Percentiles rank a stretch among this genome's conserved stretches.
Conservation (phyloP, 306 rosid species). For the Fragaria vesca region DNA sequence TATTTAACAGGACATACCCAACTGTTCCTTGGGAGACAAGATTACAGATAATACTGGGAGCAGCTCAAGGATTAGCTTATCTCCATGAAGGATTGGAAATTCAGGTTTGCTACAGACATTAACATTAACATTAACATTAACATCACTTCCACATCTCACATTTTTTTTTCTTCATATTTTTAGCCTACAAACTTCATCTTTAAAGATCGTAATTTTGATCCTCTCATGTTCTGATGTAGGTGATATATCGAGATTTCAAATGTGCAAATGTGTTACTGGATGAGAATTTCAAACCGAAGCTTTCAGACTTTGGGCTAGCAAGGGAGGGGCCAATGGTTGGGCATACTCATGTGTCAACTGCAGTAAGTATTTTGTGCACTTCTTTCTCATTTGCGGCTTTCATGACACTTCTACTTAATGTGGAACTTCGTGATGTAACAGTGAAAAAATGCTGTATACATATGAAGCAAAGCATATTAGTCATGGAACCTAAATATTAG, state of each 20-base stretch:
- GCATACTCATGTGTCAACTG: slow-evolving; percentile 82
- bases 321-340: slow-evolving; percentile 81
- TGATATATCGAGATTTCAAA: slow-evolving; percentile 79
- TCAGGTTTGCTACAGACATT: slow-evolving; percentile 50
- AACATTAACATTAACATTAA: neutral
- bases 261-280: slow-evolving; percentile 69
- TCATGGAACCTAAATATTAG: neutral
- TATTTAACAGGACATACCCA: slow-evolving; percentile 53
- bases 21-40: slow-evolving; percentile 66
- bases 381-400: slow-evolving; percentile 14
- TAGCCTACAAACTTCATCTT: neutral
- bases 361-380: slow-evolving; percentile 50
- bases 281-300: slow-evolving; percentile 67
- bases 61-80: slow-evolving; percentile 74
- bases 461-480: neutral
- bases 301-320: slow-evolving; percentile 91
- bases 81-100: slow-evolving; percentile 80
- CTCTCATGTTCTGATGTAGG: slow-evolving; percentile 35
- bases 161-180: neutral
- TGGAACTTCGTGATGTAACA: neutral
- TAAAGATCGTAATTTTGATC: neutral
- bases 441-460: neutral
- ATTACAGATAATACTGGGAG: slow-evolving; percentile 62
- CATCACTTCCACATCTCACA: neutral
- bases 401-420: neutral